Evolutionary conservation across 495 filamentous ascomycete species (phyloP), one percentile per base, ranked within the genome.

Genomic region (Talaromyces adpressus): DNA sequence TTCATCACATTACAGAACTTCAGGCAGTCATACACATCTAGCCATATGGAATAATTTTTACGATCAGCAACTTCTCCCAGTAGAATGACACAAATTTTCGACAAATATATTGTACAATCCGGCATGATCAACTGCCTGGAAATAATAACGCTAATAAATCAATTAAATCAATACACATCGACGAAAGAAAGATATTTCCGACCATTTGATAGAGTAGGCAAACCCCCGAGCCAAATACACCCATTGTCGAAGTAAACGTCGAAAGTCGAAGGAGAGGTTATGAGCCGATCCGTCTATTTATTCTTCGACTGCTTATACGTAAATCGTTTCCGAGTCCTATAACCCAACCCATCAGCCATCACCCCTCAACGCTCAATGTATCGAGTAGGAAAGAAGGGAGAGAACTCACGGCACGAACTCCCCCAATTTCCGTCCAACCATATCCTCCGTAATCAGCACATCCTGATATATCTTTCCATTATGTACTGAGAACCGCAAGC

Each of bases 361-460:
- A 2, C 29, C 7, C 20, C 6, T n/a, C 22, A 34, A 23, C 5
- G 3, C 7, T 20, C 27, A 34, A 4, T 18, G 45, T 6, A 32
- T 39, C 47, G 54, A 61, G 57, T 23, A 57, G 39, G 49, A 27
- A 14, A 53, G 45, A 63, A 54, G 25, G 25, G 4, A n/a, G 29
- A 63, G 49, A 51, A 87, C 93, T 75, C 85, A 97, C 92, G 84
- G 69, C 65, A 92, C 85, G 75, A 97, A 98, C 79, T 98, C 95
- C 65, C 94, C 94, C 70, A 98, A 81, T 77, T 98, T 98, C 74
- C 95, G 89, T 49, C 95, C 94, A 16, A 98, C 95, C 95, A 98
- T 98, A 71, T 98, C 91, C 75, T 97, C 93, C 47, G 92, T 96
- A 64, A 98, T 89, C 54, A 81, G 80, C 32, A 98, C 80, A 72